Base-by-base conservation (phyloP, 768 basidiomycete species). In the Mycena amicta region DNA sequence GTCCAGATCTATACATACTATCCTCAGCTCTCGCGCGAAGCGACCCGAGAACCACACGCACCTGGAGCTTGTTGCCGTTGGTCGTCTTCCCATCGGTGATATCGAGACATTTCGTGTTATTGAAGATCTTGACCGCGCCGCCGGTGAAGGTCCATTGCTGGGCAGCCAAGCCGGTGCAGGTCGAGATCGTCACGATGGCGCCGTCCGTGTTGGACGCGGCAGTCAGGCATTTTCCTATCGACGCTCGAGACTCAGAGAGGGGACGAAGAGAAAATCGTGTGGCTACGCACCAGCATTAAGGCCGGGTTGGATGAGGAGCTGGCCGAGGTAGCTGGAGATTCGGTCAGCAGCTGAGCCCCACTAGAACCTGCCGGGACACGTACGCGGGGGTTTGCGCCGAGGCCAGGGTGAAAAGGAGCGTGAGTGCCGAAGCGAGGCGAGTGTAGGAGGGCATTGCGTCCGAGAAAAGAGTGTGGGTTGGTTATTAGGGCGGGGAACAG, bases 81-180 rank as follows among this genome's bases (percentile, higher is more conserved):
- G 61, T 62, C 27, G 66, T 76, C 8, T 50, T 68, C 5, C 83
- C 83, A 27, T 70, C 66, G 0, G 73, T 67, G n/a, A 82, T 78
- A 52, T 83, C 81, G 26, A 84, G 68, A 65, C 82, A 84, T 63
- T 81, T 84, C 63, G 74, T 70, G 28, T 75, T 77, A 56, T 57
- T 45, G 55, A 77, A 81, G 26, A 81, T 67, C 39, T 72, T 74
- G 33, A 83, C 73, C 50, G 62, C 70, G 23, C 80, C 79, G 31
- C 70, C 71, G 2, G 58, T 68, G 63, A 83, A 84, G 5, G 72
- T 72, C 81, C 82, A 84, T 57, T 80, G 72, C 67, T 85, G 83
- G 23, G 72, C 65, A n/a, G 67, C 66, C 22, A 74, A 66, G 22
- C 77, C 77, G 12, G 74, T 77, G 67, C 83, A 85, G 5, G 74